Base-by-base conservation (phyloP, 305 asterid genomes). In the Fraxinus baroniana region DNA sequence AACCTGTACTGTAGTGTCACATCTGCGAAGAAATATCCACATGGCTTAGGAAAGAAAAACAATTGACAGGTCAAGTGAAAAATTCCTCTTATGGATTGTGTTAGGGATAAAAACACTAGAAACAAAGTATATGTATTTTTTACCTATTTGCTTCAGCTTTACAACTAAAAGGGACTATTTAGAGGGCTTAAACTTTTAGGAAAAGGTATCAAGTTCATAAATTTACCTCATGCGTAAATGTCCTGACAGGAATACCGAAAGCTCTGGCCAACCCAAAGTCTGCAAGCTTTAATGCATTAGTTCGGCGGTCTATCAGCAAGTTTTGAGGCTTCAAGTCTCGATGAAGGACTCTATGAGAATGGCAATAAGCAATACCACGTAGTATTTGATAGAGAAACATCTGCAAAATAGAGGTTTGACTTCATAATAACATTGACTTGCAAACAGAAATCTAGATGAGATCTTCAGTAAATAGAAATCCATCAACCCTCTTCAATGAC, bases 221-320 rank as follows among this genome's bases (percentile, higher is more conserved):
- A 82, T 77, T 62, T 85, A 92, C 98, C 97, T 93, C 98, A 80
- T 94, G 99, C 13, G 98, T 97, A 83, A 92, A 97, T 82, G 98
- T 93, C 93, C 97, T 91, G 83, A 97, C 98, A 82, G 99, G 99
- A 84, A 93, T 93, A 79, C 99, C 98, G 84, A 93, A 97, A 83
- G 99, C 99, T 86, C 99, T 91, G 80, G 98, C 98, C 93, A 97
- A 88, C 73, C 98, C 99, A 87, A 97, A 97, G 89, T 97, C 99
- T 73, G 99, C 99, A 83, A 97, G 98, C 91, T 97, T 97, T 82
- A 97, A 83, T 32, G 99, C 90, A 87, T 97, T 97, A 79, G 98
- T 93, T 66, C 98, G 94, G 24, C 94, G 91, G 88, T 97, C 99
- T 79, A 97, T 97, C 87, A 97, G 94, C 93, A 97, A 91, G 91